A percentile compares a stretch with the other conserved stretches of the same genome.
phyloP scores from a whole-genome alignment of 345 rosid genomes.

The Isatis tinctoria region DNA sequence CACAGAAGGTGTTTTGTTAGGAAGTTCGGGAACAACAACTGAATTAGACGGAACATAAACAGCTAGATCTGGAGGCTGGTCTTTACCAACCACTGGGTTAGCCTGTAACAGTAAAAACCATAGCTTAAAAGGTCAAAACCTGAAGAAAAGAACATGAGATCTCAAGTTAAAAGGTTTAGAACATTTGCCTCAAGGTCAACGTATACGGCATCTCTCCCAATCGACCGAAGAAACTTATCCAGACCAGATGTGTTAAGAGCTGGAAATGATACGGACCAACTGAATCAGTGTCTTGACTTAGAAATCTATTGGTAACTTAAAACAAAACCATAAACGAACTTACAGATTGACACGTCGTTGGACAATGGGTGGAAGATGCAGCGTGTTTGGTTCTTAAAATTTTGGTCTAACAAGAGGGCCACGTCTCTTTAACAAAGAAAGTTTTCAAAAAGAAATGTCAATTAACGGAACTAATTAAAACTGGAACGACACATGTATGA shows the following conservation, averaged over 20 bases:
- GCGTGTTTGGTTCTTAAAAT: slow-evolving; percentile 49
- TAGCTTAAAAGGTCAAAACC: background rate
- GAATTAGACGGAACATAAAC: slow-evolving; percentile 65
- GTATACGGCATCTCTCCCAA: slow-evolving; percentile 58
- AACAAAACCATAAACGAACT: slow-evolving; percentile 21
- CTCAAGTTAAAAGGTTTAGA: slow-evolving; percentile 1
- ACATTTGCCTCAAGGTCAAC: slow-evolving; percentile 70
- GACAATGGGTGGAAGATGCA: slow-evolving; percentile 92
- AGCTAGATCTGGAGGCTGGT: slow-evolving; percentile 92
- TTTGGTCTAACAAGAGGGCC: slow-evolving; percentile 71
- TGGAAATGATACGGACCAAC: slow-evolving; percentile 26
- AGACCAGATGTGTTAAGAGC: slow-evolving; percentile 60
- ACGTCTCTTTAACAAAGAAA: slow-evolving; percentile 52
- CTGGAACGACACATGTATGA: background rate
- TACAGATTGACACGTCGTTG: slow-evolving; percentile 77
- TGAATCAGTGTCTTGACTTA: background rate
- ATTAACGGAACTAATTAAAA: background rate
- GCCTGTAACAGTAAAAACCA: slow-evolving; percentile 46
- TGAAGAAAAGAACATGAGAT: background rate
- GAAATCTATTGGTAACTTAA: background rate
- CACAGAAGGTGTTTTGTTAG: slow-evolving; percentile 32
- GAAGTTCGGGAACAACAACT: slow-evolving; percentile 45
- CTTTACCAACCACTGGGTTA: slow-evolving; percentile 80
- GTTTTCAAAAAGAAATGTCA: background rate
- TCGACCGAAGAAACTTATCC: slow-evolving; percentile 73